Percentiles rank a stretch among this genome's conserved stretches.
Evolutionary conservation across 192 early-diverging fungal species (phyloP).

Genomic region (Coemansia sp.): DNA sequence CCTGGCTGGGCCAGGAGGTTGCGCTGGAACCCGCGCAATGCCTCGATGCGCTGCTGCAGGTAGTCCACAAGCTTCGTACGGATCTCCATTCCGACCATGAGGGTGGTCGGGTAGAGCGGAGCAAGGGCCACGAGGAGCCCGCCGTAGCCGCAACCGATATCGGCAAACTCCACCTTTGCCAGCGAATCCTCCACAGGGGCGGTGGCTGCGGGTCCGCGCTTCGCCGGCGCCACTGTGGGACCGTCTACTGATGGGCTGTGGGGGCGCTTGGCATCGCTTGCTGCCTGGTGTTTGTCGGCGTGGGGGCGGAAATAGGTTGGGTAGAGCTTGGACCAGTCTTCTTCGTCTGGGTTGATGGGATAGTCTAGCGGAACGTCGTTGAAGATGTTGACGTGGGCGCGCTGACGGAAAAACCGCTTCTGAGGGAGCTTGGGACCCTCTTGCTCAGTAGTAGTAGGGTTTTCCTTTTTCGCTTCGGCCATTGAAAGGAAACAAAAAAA

Average conservation of each 20-base stretch:
- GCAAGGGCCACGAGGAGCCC: slow-evolving; percentile 85
- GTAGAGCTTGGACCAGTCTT: slow-evolving; percentile 90
- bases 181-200: background rate
- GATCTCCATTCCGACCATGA: slow-evolving; percentile 99
- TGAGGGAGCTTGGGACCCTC: slow-evolving; percentile 52
- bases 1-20: slow-evolving; percentile 12
- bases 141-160: slow-evolving; percentile 98
- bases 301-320: slow-evolving; percentile 58
- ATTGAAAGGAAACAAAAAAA: slow-evolving; percentile 3
- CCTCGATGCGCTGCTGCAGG: slow-evolving; percentile 85
- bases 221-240: slow-evolving; percentile 2
- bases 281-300: slow-evolving; percentile 2
- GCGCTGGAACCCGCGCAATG: slow-evolving; percentile 66
- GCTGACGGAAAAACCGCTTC: slow-evolving; percentile 82
- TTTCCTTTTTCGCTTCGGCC: slow-evolving; percentile 9
- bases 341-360: slow-evolving; percentile 72
- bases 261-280: slow-evolving; percentile 18
- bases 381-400: slow-evolving; percentile 97
- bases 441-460: background rate
- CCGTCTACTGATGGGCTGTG: slow-evolving; percentile 10
- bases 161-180: slow-evolving; percentile 85
- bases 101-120: slow-evolving; percentile 84
- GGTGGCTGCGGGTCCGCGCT: slow-evolving; percentile 28
- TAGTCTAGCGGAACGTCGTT: slow-evolving; percentile 94
- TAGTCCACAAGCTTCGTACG: slow-evolving; percentile 93